Evolutionary conservation across 176 grass and related monocot genomes (phyloP).

Genomic region (Oryza coarctata): DNA sequence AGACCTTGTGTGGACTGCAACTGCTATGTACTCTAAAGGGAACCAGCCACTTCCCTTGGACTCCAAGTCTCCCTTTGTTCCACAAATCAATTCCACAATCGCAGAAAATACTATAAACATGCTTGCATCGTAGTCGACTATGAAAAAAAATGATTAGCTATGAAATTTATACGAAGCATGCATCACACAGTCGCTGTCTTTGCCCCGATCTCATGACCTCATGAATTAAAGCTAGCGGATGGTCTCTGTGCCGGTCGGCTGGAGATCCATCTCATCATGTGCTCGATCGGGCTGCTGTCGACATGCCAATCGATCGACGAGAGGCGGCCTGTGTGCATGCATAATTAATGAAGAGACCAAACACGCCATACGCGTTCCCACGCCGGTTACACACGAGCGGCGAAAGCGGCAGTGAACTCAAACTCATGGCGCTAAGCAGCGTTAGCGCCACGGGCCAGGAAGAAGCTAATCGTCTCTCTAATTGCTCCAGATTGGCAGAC

Average conservation of each 20-base stretch:
- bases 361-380: not conserved
- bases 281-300: not conserved
- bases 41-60: not conserved
- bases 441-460: not conserved
- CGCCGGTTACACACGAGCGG: not conserved
- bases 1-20: not conserved
- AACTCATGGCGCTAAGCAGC: not conserved
- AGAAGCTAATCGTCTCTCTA: not conserved
- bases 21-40: not conserved
- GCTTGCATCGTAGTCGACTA: not conserved
- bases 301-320: not conserved
- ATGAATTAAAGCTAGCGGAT: not conserved
- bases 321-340: not conserved
- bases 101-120: not conserved
- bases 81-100: not conserved
- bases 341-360: not conserved
- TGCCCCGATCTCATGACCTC: not conserved
- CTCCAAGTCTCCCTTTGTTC: not conserved
- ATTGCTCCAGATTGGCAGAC: not conserved
- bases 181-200: not conserved
- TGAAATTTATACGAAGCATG: not conserved
- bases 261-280: not conserved
- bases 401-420: not conserved
- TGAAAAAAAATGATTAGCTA: too few relatives aligned
- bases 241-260: not conserved